A percentile compares a stretch with the other conserved stretches of the same genome.
phyloP scores from a whole-genome alignment of 768 basidiomycete species.

The Boletus tomentosulus region DNA sequence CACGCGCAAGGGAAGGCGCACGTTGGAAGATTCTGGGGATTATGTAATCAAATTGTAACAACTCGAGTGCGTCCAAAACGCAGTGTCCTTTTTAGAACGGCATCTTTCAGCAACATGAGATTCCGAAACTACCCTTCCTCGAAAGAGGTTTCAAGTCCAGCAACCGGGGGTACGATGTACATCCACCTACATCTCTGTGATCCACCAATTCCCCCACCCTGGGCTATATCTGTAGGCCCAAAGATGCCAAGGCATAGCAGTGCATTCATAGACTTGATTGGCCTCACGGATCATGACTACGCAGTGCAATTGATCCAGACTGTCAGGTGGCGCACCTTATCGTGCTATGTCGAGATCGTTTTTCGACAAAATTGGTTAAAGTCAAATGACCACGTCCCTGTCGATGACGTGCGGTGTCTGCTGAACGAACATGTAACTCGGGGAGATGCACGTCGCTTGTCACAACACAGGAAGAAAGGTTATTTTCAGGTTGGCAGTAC shows the following conservation, averaged over 20 bases:
- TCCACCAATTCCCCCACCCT: no score
- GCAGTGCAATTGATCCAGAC: not conserved
- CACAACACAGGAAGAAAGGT: not conserved
- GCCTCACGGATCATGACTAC: not conserved
- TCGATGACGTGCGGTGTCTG: not conserved
- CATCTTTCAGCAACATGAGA: no score
- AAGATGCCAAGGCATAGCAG: not conserved
- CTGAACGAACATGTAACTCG: not conserved
- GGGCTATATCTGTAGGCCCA: no score
- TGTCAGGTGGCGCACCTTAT: not conserved
- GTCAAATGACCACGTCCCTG: not conserved
- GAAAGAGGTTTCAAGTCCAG: not conserved
- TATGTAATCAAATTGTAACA: not conserved
- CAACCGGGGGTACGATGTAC: not conserved
- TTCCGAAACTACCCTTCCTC: no score
- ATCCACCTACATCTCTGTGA: no score
- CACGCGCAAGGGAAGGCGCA: not conserved
- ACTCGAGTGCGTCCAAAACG: conserved; percentile 1
- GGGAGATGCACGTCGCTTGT: not conserved
- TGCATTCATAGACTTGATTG: not conserved
- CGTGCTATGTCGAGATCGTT: not conserved
- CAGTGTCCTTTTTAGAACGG: not conserved
- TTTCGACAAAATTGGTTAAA: not conserved
- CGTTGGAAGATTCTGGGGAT: not conserved
- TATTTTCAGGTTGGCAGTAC: not conserved